phyloP scores from a whole-genome alignment of 768 basidiomycete species.

The Boletus insuetus region DNA sequence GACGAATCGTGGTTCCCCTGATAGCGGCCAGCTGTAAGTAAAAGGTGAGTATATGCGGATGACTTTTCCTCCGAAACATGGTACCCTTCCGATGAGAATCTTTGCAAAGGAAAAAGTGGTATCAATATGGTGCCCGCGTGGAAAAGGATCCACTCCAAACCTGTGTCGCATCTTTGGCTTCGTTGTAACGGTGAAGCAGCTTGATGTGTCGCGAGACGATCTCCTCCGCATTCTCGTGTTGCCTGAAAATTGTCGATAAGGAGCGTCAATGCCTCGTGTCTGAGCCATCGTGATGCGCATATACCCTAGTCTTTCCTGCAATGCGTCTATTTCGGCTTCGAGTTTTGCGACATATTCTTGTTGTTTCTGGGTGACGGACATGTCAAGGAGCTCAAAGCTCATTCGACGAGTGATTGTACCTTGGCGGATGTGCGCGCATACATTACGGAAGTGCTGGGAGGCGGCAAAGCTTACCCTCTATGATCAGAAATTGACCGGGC shows the following conservation, averaged over 20 bases:
- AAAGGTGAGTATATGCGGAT: slow-evolving; percentile 12
- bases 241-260: slow-evolving; percentile 23
- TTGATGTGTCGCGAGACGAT: slow-evolving; percentile 69
- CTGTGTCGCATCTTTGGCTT: slow-evolving; percentile 82
- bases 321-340: slow-evolving; percentile 44
- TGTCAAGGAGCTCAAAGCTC: background rate
- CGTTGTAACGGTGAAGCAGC: slow-evolving; percentile 73
- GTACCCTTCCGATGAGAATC: slow-evolving; percentile 78
- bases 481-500: background rate
- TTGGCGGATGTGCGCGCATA: slow-evolving; percentile 31
- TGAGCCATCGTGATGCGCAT: background rate
- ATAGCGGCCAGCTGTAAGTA: slow-evolving; percentile 62
- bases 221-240: slow-evolving; percentile 48
- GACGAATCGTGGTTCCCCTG: slow-evolving; percentile 65
- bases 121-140: background rate
- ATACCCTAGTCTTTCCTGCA: slow-evolving; percentile 50
- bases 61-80: slow-evolving; percentile 10
- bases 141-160: slow-evolving; percentile 29
- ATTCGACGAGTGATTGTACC: slow-evolving; percentile 14
- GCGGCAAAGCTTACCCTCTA: too few relatives aligned
- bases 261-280: background rate
- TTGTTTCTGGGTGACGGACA: slow-evolving; percentile 41
- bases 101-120: slow-evolving; percentile 25
- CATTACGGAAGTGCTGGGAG: too few relatives aligned
- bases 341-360: slow-evolving; percentile 47